Evolutionary conservation across 805 yeast species (phyloP).

Genomic region (Candida insectorum): DNA sequence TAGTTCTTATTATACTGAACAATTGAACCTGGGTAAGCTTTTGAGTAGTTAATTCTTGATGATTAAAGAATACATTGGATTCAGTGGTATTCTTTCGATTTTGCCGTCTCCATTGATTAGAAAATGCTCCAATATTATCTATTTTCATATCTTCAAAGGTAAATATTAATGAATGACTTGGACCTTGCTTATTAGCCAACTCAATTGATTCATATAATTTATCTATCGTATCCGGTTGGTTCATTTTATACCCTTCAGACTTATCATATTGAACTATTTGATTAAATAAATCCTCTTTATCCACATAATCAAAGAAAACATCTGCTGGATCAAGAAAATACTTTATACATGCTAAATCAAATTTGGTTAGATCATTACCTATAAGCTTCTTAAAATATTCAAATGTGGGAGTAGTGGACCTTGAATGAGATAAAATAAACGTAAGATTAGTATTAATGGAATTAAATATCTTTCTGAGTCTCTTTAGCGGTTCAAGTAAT

Average conservation of each 20-base stretch:
- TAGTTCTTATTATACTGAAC: constrained; percentile 53
- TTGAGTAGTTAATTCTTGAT: constrained; percentile 17
- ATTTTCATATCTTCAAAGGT: constrained; percentile 72
- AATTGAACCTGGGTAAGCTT: constrained; percentile 52
- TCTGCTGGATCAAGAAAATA: constrained; percentile 67
- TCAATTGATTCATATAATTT: constrained; percentile 58
- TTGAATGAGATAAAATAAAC: constrained; percentile 34
- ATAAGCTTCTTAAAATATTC: constrained; percentile 30
- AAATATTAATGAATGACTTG: constrained; percentile 61
- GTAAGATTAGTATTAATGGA: constrained; percentile 38
- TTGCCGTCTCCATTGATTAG: constrained; percentile 14
- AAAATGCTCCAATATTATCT: constrained; percentile 39
- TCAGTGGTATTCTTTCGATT: constrained; percentile 5
- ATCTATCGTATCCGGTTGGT: constrained; percentile 27
- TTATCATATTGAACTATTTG: constrained; percentile 38
- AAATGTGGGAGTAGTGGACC: constrained; percentile 29
- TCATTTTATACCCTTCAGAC: constrained; percentile 32
- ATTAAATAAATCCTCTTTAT: constrained; percentile 61
- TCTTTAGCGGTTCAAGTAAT: constrained; percentile 6
- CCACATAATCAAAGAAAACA: constrained; percentile 65
- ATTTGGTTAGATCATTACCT: constrained; percentile 24
- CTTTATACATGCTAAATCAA: constrained; percentile 64
- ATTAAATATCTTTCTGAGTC: constrained; percentile 18
- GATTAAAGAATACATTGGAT: constrained; percentile 9
- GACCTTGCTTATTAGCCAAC: constrained; percentile 39